A percentile compares a stretch with the other conserved stretches of the same genome.
phyloP scores from a whole-genome alignment of 805 yeast genomes.

The Saccharomyces kudriavzevii region DNA sequence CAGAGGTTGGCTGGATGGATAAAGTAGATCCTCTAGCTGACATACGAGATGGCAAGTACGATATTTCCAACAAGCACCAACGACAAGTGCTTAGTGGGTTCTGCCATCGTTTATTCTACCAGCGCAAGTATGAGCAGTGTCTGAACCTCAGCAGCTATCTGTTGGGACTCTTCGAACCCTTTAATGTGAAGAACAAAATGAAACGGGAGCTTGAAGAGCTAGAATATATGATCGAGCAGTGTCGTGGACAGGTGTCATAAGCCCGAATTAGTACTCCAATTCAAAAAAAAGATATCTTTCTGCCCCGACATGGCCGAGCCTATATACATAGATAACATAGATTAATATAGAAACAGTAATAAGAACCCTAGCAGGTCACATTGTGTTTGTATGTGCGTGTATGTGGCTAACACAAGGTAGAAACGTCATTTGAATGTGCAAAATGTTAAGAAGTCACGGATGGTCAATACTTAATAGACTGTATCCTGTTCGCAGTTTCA shows the following conservation, averaged over 20 bases:
- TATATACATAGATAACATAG: background rate
- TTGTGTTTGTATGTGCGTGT: too few relatives aligned
- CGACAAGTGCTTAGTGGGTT: constrained; percentile 49
- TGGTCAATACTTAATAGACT: background rate
- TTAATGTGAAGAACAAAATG: constrained; percentile 35
- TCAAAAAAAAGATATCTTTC: constrained; percentile 7
- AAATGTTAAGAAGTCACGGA: background rate
- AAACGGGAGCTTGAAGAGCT: constrained; percentile 47
- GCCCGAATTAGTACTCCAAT: constrained; percentile 23
- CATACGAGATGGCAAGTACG: constrained; percentile 1
- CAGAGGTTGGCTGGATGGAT: constrained; percentile 32
- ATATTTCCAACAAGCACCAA: constrained; percentile 40
- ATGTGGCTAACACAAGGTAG: background rate
- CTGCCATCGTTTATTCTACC: constrained; percentile 56
- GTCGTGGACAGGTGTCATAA: constrained; percentile 11
- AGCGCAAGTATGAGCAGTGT: constrained; percentile 45
- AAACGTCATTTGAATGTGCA: background rate
- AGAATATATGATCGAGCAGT: constrained; percentile 18
- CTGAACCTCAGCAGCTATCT: constrained; percentile 36
- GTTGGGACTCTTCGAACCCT: constrained; percentile 12
- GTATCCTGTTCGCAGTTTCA: background rate
- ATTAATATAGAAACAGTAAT: background rate
- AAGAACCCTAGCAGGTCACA: background rate
- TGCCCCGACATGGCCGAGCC: constrained; percentile 4
- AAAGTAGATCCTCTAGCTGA: constrained; percentile 2